Conservation (phyloP, 345 rosid genomes). For the Cardamine chenopodiifolia region DNA sequence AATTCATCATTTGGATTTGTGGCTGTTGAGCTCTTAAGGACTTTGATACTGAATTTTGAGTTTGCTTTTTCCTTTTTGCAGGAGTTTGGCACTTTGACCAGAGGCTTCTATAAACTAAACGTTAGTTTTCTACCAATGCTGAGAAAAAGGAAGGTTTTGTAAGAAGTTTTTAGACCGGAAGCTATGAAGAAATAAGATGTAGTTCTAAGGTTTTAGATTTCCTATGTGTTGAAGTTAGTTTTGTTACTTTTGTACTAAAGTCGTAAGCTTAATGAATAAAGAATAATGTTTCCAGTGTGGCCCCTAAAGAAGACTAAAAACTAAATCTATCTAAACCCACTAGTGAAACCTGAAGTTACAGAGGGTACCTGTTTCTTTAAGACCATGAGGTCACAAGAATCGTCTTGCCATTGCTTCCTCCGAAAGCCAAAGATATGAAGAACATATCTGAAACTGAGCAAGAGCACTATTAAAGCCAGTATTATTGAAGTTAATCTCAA, state of each 20-base stretch:
- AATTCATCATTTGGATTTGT: not conserved
- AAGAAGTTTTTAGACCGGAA: constrained; percentile 14
- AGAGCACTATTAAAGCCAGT: not conserved
- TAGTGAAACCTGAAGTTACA: not conserved
- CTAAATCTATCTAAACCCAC: not conserved
- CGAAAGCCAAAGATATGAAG: not conserved
- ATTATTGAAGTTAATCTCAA: not conserved
- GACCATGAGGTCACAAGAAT: not conserved
- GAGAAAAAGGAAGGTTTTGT: constrained; percentile 30
- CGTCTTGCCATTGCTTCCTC: not conserved
- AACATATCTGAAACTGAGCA: constrained; percentile 7
- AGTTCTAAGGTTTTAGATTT: not conserved
- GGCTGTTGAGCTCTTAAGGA: not conserved
- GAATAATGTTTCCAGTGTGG: not conserved
- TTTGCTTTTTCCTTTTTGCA: constrained; percentile 38
- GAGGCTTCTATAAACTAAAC: constrained; percentile 45
- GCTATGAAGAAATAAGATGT: constrained; percentile 28
- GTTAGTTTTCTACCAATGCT: not conserved
- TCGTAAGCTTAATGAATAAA: not conserved
- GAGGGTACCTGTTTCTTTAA: not conserved
- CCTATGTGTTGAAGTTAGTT: not conserved
- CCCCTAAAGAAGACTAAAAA: not conserved
- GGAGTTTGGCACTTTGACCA: constrained; percentile 96
- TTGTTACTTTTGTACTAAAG: not conserved
- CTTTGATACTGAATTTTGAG: not conserved